Conservation (phyloP, 352 stramenopile genomes). For the Pythium phragmitis region DNA sequence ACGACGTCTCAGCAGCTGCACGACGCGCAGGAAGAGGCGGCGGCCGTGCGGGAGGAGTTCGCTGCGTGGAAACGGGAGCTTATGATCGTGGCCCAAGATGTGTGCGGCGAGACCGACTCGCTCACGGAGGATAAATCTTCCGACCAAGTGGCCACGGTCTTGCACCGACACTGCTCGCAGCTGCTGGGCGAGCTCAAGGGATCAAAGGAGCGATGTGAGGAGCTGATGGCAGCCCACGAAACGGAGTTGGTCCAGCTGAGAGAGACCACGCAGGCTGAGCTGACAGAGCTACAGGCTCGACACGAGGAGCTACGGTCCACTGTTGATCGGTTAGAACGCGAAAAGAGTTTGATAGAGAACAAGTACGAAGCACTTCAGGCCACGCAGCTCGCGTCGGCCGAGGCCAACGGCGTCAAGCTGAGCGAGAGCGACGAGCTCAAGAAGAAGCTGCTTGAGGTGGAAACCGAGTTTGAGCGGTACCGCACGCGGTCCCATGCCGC, state of each 20-base stretch:
- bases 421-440: conserved; percentile 27
- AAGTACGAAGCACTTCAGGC: conserved; percentile 28
- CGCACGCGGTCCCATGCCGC: conserved; percentile 62
- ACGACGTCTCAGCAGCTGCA: not conserved
- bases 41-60: not conserved
- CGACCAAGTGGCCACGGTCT: not conserved
- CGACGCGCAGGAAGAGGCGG: not conserved
- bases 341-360: conserved; percentile 21
- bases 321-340: conserved; percentile 4
- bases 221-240: not conserved
- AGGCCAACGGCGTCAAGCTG: conserved; percentile 19
- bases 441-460: conserved; percentile 38
- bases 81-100: not conserved
- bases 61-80: not conserved
- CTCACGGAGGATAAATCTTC: not conserved
- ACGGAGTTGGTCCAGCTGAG: not conserved
- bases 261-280: not conserved
- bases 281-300: not conserved
- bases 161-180: not conserved
- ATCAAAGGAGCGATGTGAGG: not conserved
- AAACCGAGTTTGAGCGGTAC: conserved; percentile 68
- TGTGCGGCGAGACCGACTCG: not conserved
- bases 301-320: not conserved
- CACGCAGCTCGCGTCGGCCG: conserved; percentile 19
- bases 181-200: not conserved